Evolutionary conservation across 805 yeast species (phyloP).

Genomic region (Spathaspora gorwiae): DNA sequence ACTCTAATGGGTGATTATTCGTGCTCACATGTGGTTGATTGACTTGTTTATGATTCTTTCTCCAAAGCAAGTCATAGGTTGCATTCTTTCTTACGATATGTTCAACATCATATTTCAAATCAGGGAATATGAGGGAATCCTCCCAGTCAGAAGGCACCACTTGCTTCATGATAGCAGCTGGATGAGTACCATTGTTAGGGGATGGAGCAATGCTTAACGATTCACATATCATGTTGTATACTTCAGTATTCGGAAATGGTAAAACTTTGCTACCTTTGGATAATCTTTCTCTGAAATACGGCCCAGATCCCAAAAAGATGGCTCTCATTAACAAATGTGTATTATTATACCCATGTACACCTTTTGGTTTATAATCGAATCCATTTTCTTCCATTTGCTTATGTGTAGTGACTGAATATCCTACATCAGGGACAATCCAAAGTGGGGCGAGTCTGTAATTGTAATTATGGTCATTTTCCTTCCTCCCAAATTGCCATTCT

Average conservation of each 20-base stretch:
- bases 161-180: slow-evolving; percentile 11
- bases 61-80: slow-evolving; percentile 47
- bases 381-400: slow-evolving; percentile 47
- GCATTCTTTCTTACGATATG: slow-evolving; percentile 41
- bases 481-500: slow-evolving; percentile 54
- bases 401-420: slow-evolving; percentile 68
- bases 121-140: slow-evolving; percentile 47
- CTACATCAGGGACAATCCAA: slow-evolving; percentile 81
- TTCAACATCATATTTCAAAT: slow-evolving; percentile 42
- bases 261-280: slow-evolving; percentile 30
- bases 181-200: slow-evolving; percentile 63
- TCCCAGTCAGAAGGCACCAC: slow-evolving; percentile 41
- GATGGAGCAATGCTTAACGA: slow-evolving; percentile 48
- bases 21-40: slow-evolving; percentile 14
- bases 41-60: slow-evolving; percentile 11
- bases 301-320: slow-evolving; percentile 75
- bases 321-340: slow-evolving; percentile 80
- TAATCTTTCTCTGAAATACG: slow-evolving; percentile 49
- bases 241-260: slow-evolving; percentile 70
- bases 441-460: slow-evolving; percentile 72
- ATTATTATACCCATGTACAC: slow-evolving; percentile 84
- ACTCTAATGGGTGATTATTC: slow-evolving; percentile 19
- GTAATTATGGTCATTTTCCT: slow-evolving; percentile 29
- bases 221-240: slow-evolving; percentile 73
- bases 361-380: slow-evolving; percentile 55